These are phyloP conservation scores for Thermothelomyces thermophilus DNA, from an alignment of 2,329 filamentous ascomycete species.

Conservation along the genomic window DNA sequence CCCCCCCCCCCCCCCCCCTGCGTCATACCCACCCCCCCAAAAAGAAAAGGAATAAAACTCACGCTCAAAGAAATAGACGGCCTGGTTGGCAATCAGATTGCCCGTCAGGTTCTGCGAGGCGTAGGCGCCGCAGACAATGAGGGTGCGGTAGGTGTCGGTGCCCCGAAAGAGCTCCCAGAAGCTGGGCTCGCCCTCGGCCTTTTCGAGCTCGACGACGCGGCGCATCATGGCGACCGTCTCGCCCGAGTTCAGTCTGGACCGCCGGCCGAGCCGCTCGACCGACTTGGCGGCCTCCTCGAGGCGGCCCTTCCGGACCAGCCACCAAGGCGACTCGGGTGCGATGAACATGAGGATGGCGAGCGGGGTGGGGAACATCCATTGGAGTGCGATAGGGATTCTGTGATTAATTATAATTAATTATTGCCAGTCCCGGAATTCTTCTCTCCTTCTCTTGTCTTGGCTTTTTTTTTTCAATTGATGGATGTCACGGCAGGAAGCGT, in stretches of 20 bases:
- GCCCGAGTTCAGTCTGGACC: neutral
- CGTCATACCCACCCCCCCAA: no score
- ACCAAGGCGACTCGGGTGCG: neutral
- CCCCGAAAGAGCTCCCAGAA: neutral
- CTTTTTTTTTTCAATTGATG: no score
- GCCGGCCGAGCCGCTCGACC: neutral
- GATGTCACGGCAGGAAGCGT: no score
- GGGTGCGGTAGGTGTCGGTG: neutral
- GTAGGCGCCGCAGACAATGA: neutral
- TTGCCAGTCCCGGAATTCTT: no score
- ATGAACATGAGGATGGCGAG: neutral
- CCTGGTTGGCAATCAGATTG: neutral
- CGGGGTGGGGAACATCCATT: neutral
- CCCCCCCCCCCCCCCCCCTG: no score
- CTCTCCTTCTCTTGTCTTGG: neutral
- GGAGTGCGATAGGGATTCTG: neutral
- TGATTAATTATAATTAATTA: no score
- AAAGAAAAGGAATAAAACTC: no score
- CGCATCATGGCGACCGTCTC: neutral
- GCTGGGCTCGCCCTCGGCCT: neutral
- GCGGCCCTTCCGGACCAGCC: neutral
- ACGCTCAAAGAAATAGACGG: neutral
- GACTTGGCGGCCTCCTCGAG: neutral
- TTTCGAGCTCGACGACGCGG: neutral
- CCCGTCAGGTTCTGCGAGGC: neutral